These are phyloP conservation scores for Plenodomus biglobosus DNA, from an alignment of 2,329 filamentous ascomycete species.

Conservation along the genomic window DNA sequence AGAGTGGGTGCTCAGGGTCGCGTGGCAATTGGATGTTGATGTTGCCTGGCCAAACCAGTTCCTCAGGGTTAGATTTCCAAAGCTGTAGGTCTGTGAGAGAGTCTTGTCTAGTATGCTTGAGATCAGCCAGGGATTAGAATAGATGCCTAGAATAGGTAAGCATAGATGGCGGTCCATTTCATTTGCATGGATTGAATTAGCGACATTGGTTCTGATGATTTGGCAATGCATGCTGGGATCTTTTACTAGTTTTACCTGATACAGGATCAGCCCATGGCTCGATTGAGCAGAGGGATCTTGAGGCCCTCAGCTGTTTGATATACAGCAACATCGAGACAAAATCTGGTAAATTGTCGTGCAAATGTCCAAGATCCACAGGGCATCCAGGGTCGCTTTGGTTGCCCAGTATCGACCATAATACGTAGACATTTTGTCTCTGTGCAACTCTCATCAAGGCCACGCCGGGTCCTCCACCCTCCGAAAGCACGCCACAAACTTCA, in stretches of 20 bases:
- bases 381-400: not conserved
- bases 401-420: not conserved
- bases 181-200: too few species aligned
- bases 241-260: too few species aligned
- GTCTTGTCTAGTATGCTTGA: not conserved
- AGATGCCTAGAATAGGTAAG: not conserved
- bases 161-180: not conserved
- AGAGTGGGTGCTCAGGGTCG: slow-evolving; percentile 57
- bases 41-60: slow-evolving; percentile 55
- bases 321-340: too few species aligned
- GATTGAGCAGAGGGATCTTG: too few species aligned
- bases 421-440: not conserved
- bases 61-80: slow-evolving; percentile 35
- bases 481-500: slow-evolving; percentile 90
- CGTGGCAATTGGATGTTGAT: slow-evolving; percentile 52
- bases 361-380: too few species aligned
- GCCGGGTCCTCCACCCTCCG: slow-evolving; percentile 75
- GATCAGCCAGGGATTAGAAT: not conserved
- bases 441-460: slow-evolving; percentile 68
- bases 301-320: too few species aligned
- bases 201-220: too few species aligned
- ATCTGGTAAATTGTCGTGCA: too few species aligned
- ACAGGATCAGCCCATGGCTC: too few species aligned
- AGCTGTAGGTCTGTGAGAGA: slow-evolving; percentile 15
- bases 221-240: too few species aligned